Percentiles rank a stretch among this genome's conserved stretches.
Conservation (phyloP, 192 early-diverging fungal species). For the Backusella luteola region DNA sequence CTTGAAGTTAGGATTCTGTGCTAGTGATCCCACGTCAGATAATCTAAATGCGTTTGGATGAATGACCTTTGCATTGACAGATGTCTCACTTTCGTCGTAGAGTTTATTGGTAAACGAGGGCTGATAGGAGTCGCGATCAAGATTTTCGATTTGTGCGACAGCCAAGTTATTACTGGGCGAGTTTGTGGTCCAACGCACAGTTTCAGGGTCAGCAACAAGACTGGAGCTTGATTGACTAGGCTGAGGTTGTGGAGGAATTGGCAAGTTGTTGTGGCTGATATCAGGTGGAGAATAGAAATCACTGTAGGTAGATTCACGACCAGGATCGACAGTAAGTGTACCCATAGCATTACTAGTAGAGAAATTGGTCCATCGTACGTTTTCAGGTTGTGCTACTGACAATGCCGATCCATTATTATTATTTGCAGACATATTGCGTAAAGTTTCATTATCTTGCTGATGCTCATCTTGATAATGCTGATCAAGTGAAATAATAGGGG, state of each 20-base stretch:
- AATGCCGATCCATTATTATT: not conserved
- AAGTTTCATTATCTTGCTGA: not conserved
- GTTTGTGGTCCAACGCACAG: constrained; percentile 8
- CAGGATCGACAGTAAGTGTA: not conserved
- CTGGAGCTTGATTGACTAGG: not conserved
- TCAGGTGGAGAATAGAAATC: not conserved
- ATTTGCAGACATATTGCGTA: not conserved
- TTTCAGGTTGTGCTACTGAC: not conserved
- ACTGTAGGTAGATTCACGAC: not conserved
- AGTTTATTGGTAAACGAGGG: not conserved
- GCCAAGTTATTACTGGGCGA: not conserved
- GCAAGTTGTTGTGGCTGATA: not conserved
- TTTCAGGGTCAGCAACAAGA: constrained; percentile 18
- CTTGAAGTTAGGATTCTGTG: not conserved
- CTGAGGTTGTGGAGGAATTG: not conserved
- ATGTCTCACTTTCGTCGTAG: not conserved
- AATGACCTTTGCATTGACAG: constrained; percentile 10
- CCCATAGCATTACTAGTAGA: not conserved
- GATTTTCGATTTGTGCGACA: not conserved
- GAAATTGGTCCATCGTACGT: constrained; percentile 10
- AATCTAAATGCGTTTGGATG: constrained; percentile 9
- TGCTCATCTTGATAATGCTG: not conserved
- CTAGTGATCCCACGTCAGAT: not conserved
- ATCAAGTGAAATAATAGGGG: not conserved
- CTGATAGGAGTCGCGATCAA: not conserved